A percentile compares a stretch with the other conserved stretches of the same genome.
These are phyloP conservation scores for Skeletonema menzelii DNA, from an alignment of 108 stramenopile genomes.

Conservation along the genomic window DNA sequence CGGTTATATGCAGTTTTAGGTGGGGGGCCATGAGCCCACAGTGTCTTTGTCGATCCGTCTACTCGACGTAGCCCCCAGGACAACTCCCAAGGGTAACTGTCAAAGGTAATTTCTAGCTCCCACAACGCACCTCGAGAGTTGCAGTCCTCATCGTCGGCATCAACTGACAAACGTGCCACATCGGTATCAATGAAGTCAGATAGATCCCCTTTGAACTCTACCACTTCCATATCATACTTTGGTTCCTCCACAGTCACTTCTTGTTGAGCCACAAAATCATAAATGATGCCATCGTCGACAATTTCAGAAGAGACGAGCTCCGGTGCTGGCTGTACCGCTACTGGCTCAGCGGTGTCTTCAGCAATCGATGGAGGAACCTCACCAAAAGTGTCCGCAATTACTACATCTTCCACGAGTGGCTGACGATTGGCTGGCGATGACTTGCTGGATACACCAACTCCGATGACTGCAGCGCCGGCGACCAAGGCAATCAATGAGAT, in stretches of 20 bases:
- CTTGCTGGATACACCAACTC: neutral
- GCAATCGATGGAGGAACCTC: neutral
- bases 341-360: neutral
- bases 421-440: neutral
- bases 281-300: neutral
- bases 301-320: neutral
- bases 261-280: neutral
- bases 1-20: neutral
- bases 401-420: neutral
- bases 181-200: neutral
- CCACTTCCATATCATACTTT: neutral
- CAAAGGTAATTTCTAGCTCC: neutral
- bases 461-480: neutral
- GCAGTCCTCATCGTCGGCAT: neutral
- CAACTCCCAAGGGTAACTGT: slow-evolving; percentile 5
- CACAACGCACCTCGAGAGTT: neutral
- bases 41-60: neutral
- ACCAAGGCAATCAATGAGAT: neutral
- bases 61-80: neutral
- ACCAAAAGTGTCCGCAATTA: neutral
- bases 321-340: neutral
- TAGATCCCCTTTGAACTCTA: neutral
- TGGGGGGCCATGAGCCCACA: slow-evolving; percentile 8
- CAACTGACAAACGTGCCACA: neutral
- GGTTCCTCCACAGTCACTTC: neutral